Evolutionary conservation across 768 basidiomycete species (phyloP), one percentile per base, ranked within the genome.

Genomic region (Cystobasidium tubakii): DNA sequence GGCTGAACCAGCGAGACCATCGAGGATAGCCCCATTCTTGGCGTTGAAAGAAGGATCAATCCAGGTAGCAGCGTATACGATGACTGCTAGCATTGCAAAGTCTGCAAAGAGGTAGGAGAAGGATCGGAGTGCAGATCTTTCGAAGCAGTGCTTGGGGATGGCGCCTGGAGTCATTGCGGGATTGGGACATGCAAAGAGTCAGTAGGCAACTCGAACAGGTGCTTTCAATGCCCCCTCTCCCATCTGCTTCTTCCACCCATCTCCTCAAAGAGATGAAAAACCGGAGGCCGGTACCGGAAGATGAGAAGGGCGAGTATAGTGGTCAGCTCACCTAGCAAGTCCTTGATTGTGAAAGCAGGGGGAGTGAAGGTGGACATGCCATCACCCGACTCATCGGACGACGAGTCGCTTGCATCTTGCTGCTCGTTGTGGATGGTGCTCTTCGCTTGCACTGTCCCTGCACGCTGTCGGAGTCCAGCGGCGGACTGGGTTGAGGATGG

Each of bases 121-220:
- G 2, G 92, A 92, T 80, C 84, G 85, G 78, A 93, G 75, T 2
- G 91, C 90, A 0, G 91, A 94, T 74, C 95, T 90, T 84, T 94
- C 85, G 83, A 88, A 91, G 84, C 95, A 97, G 82, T 92, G 92
- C 10, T 76, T 76, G 6, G 79, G 79, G 64, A 80, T 79, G 29
- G 77, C 79, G 31, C 54, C 70, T 27, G 76, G 73, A 62, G 77
- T n/a, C 31, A 62, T 29, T 27, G 66, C 66, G n/a, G 39, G 23
- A 54, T 44, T 60, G 50, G 44, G 27, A 19, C 12, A 25, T 60
- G 39, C 17, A 7, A 25, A 53, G 33, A 2, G 46, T 44, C 21
- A 69, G 23, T 55, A n/a, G n/a, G n/a, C 44, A 72, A 42, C 6
- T 23, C 15, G 33, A 9, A 34, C n/a, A 53, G 53, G 42, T 12